Evolutionary conservation across 2,329 filamentous ascomycete genomes (phyloP), one percentile per base, ranked within the genome.

Genomic region (Basipetospora chlamydospora): DNA sequence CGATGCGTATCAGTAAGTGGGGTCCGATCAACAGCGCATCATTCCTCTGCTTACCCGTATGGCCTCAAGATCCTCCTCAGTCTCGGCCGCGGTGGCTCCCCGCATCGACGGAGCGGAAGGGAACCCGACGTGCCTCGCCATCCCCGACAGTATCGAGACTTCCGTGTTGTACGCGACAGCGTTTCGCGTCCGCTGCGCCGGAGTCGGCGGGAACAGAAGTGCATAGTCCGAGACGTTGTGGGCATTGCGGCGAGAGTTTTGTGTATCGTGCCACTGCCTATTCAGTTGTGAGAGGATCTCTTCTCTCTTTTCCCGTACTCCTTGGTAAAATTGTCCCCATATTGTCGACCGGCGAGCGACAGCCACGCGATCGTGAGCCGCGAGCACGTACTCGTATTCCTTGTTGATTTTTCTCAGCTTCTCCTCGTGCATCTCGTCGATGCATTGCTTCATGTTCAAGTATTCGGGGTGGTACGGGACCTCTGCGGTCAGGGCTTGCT

Each of bases 41-140:
- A 33, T 15, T n/a, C 16, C 28, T 16, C 15, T 18, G 13, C 41
- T 41, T 31, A 95, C 87, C 51, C 81, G 80, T 67, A 98, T 95
- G 46, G 80, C 80, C 53, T 81, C 77, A 44, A 96, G 64, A 58
- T 98, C 90, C 34, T 88, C 80, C 38, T 94, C 84, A 32, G 90
- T 59, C 50, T 95, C 85, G 9, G 70, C 64, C 16, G 70, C 57
- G 26, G 79, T 77, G 18, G 83, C 81, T 28, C 81, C 71, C 40
- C 67, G 67, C 58, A 98, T 79, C 23, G 82, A 70, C 15, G 90
- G 90, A n/a, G 87, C 90, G 22, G 88, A 87, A 25, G 90, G 90
- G 58, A 98, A 98, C 17, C 90, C 90, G 49, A 93, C 78, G 54
- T 95, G 87, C 59, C 95, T 96, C 25, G 88, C 87, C 35, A 96